Evolutionary conservation across 768 basidiomycete species (phyloP).

Genomic region (Rubroboletus pulcherrimus): DNA sequence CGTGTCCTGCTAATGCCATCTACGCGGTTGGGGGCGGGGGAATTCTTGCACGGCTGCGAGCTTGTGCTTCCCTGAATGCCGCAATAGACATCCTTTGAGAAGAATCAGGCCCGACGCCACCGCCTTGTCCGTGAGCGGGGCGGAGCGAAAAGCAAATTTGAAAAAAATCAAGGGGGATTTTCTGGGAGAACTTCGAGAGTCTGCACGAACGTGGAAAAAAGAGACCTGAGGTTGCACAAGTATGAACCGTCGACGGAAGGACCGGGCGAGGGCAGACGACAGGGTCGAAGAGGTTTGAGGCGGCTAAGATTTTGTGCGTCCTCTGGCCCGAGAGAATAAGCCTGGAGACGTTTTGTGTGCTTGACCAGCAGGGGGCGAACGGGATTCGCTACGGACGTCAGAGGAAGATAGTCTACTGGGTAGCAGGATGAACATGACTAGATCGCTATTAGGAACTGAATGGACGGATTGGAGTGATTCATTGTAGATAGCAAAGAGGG

Average conservation of each 20-base stretch:
- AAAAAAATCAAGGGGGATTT: slow-evolving; percentile 27
- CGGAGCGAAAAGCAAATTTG: slow-evolving; percentile 31
- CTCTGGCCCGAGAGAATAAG: slow-evolving; percentile 33
- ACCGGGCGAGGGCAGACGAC: slow-evolving; percentile 26
- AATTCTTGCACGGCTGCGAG: slow-evolving; percentile 53
- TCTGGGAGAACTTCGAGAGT: slow-evolving; percentile 26
- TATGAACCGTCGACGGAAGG: slow-evolving; percentile 16
- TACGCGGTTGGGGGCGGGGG: slow-evolving; percentile 48
- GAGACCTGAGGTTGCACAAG: slow-evolving; percentile 74
- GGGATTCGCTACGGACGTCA: slow-evolving; percentile 8
- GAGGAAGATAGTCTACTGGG: slow-evolving; percentile 14
- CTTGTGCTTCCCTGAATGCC: slow-evolving; percentile 76
- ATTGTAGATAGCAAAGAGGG: slow-evolving; percentile 58
- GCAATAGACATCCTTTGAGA: slow-evolving; percentile 80
- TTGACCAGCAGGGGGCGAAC: slow-evolving; percentile 14
- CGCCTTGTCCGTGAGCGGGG: slow-evolving; percentile 47
- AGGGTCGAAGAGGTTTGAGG: slow-evolving; percentile 32
- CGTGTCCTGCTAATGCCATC: slow-evolving; percentile 24
- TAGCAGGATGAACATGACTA: slow-evolving; percentile 15
- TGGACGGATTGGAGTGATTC: slow-evolving; percentile 51
- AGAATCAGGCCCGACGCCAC: slow-evolving; percentile 57
- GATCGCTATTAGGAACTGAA: slow-evolving; percentile 51
- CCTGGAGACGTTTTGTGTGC: slow-evolving; percentile 34
- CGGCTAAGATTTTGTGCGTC: slow-evolving; percentile 35
- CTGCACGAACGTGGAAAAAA: slow-evolving; percentile 62